Evolutionary conservation across 148 eudicot species (phyloP), one percentile per base, ranked within the genome.

Genomic region (Drosera capensis): DNA sequence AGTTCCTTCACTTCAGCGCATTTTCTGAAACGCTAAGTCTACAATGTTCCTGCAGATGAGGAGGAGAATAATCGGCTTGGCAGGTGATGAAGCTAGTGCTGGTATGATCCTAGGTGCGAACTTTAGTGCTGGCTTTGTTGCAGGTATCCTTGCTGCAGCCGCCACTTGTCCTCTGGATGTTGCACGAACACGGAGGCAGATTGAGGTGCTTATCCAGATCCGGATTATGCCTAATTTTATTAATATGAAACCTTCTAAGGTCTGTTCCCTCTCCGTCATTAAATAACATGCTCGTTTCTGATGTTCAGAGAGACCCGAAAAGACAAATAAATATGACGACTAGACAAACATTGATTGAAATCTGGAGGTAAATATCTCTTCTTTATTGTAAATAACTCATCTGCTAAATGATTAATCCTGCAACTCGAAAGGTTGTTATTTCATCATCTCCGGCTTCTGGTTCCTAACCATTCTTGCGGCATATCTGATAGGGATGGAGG

Each of bases 141-240:
- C 94, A 13, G 97, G 97, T 55, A 73, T 64, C 64, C 68, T 80
- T 61, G 86, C 97, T 55, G 92, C 87, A 9, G 77, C 73, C 51
- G 65, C 67, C 23, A 88, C 96, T 18, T 88, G 94, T 66, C 96
- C 96, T 25, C 63, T 88, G 34, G 96, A 88, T 70, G 94, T 88
- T 60, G 96, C 92, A 20, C 77, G 83, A 64, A 88, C 97, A 23
- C 72, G 97, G 40, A 64, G 84, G 51, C 97, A 83, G 40, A 83
- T 88, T 36, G 94, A 88, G 97, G 97, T 88, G n/a, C 0, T 53
- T 30, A 30, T 41, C 51, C 22, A 2, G 18, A 19, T 14, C 15
- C 15, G 8, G n/a, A n/a, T 34, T 34, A 9, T 34, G 14, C 11
- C 13, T 2, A 5, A 34, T 13, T 15, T 15, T 4, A 9, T 11